Evolutionary conservation across 805 yeast species (phyloP).

Genomic region (Kodamaea lidongshanica): DNA sequence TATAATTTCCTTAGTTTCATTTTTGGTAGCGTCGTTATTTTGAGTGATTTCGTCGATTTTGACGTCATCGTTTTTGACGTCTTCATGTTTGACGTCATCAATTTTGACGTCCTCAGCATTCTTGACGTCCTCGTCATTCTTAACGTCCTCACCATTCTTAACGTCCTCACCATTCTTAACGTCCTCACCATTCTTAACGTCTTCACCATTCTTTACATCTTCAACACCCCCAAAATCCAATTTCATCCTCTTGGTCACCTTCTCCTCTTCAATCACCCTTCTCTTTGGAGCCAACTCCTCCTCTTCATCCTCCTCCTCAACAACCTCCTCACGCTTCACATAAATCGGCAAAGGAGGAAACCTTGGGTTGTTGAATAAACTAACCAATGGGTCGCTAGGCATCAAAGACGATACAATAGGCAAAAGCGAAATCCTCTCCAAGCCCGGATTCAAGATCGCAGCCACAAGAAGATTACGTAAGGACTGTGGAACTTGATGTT

Average conservation of each 20-base stretch:
- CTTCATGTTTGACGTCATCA: neutral
- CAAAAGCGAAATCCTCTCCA: constrained; percentile 54
- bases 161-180: constrained; percentile 1
- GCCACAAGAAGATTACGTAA: constrained; percentile 38
- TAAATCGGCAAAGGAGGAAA: constrained; percentile 48
- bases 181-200: constrained; percentile 1
- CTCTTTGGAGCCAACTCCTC: constrained; percentile 6
- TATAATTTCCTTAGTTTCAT: neutral
- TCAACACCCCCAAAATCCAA: constrained; percentile 4
- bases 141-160: constrained; percentile 1
- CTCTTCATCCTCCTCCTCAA: constrained; percentile 7
- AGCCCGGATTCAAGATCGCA: constrained; percentile 65
- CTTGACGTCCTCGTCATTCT: constrained; percentile 11
- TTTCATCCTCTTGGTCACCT: neutral
- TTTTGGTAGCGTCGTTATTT: constrained; percentile 2
- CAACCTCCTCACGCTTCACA: constrained; percentile 9
- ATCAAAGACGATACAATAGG: constrained; percentile 62
- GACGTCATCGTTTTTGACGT: neutral
- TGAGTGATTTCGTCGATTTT: neutral
- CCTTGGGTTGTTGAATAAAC: constrained; percentile 67
- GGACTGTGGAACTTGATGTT: constrained; percentile 23
- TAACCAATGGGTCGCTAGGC: constrained; percentile 44
- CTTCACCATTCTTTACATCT: neutral
- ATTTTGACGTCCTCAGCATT: neutral
- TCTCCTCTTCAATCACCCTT: constrained; percentile 4